Base-by-base conservation (phyloP, 108 stramenopile species). In the Parietichytrium sp. region DNA sequence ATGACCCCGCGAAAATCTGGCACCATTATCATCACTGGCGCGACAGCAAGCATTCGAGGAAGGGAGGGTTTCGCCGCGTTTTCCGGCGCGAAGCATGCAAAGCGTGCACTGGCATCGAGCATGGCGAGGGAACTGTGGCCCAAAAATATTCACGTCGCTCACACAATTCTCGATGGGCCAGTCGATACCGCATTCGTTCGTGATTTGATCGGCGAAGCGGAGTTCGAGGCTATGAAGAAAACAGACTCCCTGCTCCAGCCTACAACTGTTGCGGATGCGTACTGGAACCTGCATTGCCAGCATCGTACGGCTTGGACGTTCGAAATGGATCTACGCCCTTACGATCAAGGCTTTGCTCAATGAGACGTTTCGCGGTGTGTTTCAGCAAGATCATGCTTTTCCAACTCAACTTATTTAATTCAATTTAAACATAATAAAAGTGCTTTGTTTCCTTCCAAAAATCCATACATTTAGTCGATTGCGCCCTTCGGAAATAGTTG, bases 11-110 rank as follows among this genome's bases (percentile, higher is more conserved):
- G 77, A 7, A 72, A 72, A 4, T n/a, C 25, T 1, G 87, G 87
- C 54, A 83, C 84, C 18, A 83, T 87, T 26, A 72, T 87, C 49
- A 85, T 87, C 48, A 85, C 87, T 0, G 87, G 87, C 20, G 87
- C 87, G 15, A 83, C 87, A 4, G 84, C 87, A 0, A 53, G 77
- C 3, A 36, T 83, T 20, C 47, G 80, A n/a, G 84, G 87, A 20
- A 48, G 42, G 18, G 38, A 82, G 2, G 48, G 55, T 26, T 87
- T 80, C 30, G 47, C 51, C 31, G 87, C 85, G 25, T 87, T 87
- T 79, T 72, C 87, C 23, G 54, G n/a, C 2, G 84, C 79, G 29
- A 87, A 83, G 77, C 31, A 27, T 18, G 87, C 79, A 20, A 38
- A 78, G 50, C 61, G 84, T 12, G 82, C 47, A 2, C 52, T 87